phyloP scores from a whole-genome alignment of 495 filamentous ascomycete species.

The Aspergillus incahuasiensis region DNA sequence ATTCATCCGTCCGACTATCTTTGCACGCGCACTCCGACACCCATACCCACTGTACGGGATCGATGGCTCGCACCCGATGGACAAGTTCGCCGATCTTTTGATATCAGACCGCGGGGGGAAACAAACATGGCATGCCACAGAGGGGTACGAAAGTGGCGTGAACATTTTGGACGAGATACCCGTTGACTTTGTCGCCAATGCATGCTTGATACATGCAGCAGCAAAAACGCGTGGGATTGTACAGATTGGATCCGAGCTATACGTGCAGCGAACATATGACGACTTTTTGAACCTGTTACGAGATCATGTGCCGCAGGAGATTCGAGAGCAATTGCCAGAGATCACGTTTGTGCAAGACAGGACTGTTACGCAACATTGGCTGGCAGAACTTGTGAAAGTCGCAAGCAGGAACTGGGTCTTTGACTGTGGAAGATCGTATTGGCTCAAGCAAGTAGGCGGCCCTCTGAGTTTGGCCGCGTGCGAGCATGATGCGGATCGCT shows the following conservation, averaged over 20 bases:
- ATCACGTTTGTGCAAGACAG: slow-evolving; percentile 29
- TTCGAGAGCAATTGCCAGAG: slow-evolving; percentile 21
- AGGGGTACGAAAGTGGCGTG: slow-evolving; percentile 27
- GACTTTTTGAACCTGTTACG: slow-evolving; percentile 21
- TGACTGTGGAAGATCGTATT: slow-evolving; percentile 35
- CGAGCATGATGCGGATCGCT: slow-evolving; percentile 24
- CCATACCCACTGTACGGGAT: slow-evolving; percentile 37
- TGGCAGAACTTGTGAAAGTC: slow-evolving; percentile 34
- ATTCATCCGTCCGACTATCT: slow-evolving; percentile 39
- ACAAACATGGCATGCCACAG: slow-evolving; percentile 32
- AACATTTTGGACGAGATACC: slow-evolving; percentile 40
- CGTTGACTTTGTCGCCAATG: slow-evolving; percentile 39
- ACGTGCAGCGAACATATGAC: slow-evolving; percentile 29
- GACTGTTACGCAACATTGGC: slow-evolving; percentile 23
- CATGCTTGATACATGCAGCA: slow-evolving; percentile 34
- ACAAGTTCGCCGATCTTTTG: slow-evolving; percentile 31
- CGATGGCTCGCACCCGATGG: slow-evolving; percentile 31
- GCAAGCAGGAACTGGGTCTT: slow-evolving; percentile 35
- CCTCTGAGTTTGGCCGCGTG: slow-evolving; percentile 28
- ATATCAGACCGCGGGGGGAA: slow-evolving; percentile 24
- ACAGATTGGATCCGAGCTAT: slow-evolving; percentile 30
- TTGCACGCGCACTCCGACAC: slow-evolving; percentile 34
- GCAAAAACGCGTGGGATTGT: slow-evolving; percentile 32
- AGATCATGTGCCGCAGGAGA: slow-evolving; percentile 19
- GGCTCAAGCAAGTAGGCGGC: slow-evolving; percentile 31